A percentile compares a stretch with the other conserved stretches of the same genome.
Evolutionary conservation across 2,329 filamentous ascomycete species (phyloP).

Genomic region (Dissoconium aciculare): DNA sequence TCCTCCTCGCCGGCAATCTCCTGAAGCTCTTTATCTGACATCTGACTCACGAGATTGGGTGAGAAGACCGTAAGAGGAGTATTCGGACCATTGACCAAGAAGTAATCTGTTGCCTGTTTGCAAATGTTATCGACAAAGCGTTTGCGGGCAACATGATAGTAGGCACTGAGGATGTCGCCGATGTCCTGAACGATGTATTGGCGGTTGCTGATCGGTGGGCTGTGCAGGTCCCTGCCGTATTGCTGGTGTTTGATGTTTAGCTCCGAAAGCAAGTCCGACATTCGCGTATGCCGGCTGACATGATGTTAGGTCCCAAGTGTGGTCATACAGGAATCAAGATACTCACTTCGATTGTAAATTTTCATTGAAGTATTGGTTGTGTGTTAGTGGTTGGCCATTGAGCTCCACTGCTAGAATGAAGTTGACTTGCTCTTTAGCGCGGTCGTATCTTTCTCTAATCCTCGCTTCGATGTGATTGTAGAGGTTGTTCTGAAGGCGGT

Average conservation of each 20-base stretch:
- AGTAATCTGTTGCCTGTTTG: constrained; percentile 42
- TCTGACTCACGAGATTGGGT: constrained; percentile 34
- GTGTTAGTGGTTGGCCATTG: constrained; percentile 32
- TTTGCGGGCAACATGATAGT: constrained; percentile 46
- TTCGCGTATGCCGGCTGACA: neutral
- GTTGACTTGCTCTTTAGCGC: constrained; percentile 34
- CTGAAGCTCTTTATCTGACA: constrained; percentile 37
- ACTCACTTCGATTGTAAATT: constrained; percentile 28
- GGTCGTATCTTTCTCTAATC: constrained; percentile 32
- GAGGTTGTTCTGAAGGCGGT: constrained; percentile 30
- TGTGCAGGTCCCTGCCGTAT: neutral
- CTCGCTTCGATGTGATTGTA: constrained; percentile 31
- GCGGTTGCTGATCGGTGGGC: constrained; percentile 24
- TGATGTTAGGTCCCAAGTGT: neutral
- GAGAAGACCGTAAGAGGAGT: constrained; percentile 42
- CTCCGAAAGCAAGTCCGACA: neutral
- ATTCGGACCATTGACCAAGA: constrained; percentile 35
- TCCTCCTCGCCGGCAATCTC: constrained; percentile 45
- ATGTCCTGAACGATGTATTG: constrained; percentile 36
- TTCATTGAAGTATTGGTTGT: constrained; percentile 40
- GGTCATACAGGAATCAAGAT: neutral
- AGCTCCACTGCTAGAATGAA: constrained; percentile 42
- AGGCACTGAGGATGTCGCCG: constrained; percentile 45
- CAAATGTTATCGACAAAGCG: constrained; percentile 50
- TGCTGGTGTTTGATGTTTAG: neutral